These are phyloP conservation scores for Stygiomarasmius scandens DNA, from an alignment of 1,284 basidiomycete species.

Conservation along the genomic window DNA sequence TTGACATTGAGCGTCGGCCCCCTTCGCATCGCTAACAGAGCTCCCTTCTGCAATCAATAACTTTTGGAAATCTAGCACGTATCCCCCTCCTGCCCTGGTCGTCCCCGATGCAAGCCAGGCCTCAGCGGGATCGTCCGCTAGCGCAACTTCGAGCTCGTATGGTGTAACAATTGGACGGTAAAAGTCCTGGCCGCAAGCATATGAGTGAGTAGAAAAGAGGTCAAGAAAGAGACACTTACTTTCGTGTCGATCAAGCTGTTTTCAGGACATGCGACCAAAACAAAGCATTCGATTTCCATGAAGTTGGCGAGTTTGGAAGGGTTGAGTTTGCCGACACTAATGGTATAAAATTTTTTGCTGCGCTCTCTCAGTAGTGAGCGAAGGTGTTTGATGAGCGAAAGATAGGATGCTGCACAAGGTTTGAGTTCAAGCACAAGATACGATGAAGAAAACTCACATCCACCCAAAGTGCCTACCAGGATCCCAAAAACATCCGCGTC, in stretches of 20 bases:
- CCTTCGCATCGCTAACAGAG: not conserved
- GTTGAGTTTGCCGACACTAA: constrained; percentile 94
- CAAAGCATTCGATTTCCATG: constrained; percentile 94
- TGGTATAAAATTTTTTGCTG: constrained; percentile 90
- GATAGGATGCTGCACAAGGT: constrained; percentile 65
- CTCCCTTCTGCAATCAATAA: constrained; percentile 43
- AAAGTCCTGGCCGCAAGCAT: constrained; percentile 68
- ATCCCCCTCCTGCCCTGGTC: constrained; percentile 52
- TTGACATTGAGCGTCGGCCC: not conserved
- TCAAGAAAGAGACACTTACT: constrained; percentile 37
- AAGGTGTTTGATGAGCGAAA: constrained; percentile 79
- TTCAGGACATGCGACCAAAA: constrained; percentile 93
- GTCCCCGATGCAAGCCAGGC: not conserved
- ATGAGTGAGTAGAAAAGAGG: not conserved
- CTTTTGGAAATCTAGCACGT: constrained; percentile 80
- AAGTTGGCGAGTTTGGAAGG: constrained; percentile 97
- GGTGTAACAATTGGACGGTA: constrained; percentile 92
- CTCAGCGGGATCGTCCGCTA: constrained; percentile 52
- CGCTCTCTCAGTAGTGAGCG: constrained; percentile 65
- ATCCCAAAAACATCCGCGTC: constrained; percentile 96
- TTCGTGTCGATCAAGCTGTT: constrained; percentile 89
- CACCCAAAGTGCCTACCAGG: constrained; percentile 92
- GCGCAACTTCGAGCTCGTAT: constrained; percentile 86
- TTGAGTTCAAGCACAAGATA: not conserved
- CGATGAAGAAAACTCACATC: constrained; percentile 54